Evolutionary conservation across 371 early-diverging fungal genomes (phyloP).

Genomic region (Apophysomyces ossiformis): DNA sequence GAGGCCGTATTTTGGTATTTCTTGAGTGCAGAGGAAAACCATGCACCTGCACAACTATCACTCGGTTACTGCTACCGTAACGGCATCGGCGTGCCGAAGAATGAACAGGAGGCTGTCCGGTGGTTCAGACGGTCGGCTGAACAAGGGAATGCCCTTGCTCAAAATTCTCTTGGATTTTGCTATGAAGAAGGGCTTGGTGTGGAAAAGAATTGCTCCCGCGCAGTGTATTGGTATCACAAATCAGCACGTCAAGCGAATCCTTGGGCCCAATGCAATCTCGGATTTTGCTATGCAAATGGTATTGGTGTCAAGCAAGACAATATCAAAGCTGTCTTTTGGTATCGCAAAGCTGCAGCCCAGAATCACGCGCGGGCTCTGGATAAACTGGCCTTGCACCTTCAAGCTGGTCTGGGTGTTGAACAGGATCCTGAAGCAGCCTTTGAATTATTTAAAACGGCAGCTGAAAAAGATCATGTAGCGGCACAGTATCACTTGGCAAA

Average conservation of each 20-base stretch:
- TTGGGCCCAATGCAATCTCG: constrained; percentile 85
- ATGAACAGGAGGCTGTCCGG: constrained; percentile 66
- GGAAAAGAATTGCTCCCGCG: constrained; percentile 59
- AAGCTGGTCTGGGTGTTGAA: constrained; percentile 71
- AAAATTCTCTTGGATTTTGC: constrained; percentile 85
- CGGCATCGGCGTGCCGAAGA: constrained; percentile 72
- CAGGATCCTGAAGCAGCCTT: constrained; percentile 62
- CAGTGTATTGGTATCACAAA: constrained; percentile 77
- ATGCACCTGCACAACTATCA: constrained; percentile 75
- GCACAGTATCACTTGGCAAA: constrained; percentile 70
- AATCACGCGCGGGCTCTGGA: constrained; percentile 76
- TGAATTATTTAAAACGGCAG: constrained; percentile 61
- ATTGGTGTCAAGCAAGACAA: constrained; percentile 64
- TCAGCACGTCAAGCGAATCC: constrained; percentile 78
- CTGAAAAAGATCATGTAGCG: constrained; percentile 62
- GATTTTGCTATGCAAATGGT: constrained; percentile 84
- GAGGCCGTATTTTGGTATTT: constrained; percentile 77
- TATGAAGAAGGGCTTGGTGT: constrained; percentile 79
- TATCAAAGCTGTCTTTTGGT: constrained; percentile 71
- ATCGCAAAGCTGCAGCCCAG: constrained; percentile 65
- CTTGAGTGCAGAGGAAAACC: constrained; percentile 60
- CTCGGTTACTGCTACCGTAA: constrained; percentile 87
- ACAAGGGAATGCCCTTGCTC: constrained; percentile 77
- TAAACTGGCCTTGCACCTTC: constrained; percentile 80
- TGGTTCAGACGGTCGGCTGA: constrained; percentile 72